These are phyloP conservation scores for Tulasnella sp. DNA, from an alignment of 768 basidiomycete genomes.

Conservation along the genomic window DNA sequence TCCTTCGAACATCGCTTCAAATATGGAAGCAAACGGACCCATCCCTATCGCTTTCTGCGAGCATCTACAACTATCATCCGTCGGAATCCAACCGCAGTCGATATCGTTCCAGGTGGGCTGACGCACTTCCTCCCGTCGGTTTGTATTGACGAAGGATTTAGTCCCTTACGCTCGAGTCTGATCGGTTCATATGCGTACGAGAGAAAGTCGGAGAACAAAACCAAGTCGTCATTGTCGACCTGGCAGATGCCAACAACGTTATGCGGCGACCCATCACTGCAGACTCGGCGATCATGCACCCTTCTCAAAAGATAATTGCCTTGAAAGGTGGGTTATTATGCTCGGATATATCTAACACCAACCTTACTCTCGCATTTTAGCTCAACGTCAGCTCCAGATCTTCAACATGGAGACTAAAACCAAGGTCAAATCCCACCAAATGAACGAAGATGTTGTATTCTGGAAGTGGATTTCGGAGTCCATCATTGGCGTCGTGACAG, in stretches of 20 bases:
- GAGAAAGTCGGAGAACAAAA: constrained; percentile 92
- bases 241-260: constrained; percentile 94
- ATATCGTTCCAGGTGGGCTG: constrained; percentile 85
- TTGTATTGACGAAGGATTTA: constrained; percentile 24
- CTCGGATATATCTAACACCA: not conserved
- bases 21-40: constrained; percentile 5
- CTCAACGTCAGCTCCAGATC: constrained; percentile 86
- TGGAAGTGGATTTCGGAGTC: constrained; percentile 97
- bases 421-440: constrained; percentile 92
- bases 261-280: constrained; percentile 90
- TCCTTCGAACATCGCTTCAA: not conserved
- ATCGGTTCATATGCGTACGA: constrained; percentile 95
- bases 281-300: constrained; percentile 99
- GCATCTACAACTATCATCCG: constrained; percentile 85
- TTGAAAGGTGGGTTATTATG: constrained; percentile 55
- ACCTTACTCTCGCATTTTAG: constrained; percentile 31
- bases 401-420: constrained; percentile 97
- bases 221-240: constrained; percentile 98
- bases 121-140: constrained; percentile 9
- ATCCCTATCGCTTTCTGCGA: constrained; percentile 76
- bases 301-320: constrained; percentile 90
- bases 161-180: constrained; percentile 92
- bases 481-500: constrained; percentile 91
- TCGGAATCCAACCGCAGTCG: constrained; percentile 91
- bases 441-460: constrained; percentile 88